Base-by-base conservation (phyloP, 2,329 filamentous ascomycete genomes). In the Microsporum canis region DNA sequence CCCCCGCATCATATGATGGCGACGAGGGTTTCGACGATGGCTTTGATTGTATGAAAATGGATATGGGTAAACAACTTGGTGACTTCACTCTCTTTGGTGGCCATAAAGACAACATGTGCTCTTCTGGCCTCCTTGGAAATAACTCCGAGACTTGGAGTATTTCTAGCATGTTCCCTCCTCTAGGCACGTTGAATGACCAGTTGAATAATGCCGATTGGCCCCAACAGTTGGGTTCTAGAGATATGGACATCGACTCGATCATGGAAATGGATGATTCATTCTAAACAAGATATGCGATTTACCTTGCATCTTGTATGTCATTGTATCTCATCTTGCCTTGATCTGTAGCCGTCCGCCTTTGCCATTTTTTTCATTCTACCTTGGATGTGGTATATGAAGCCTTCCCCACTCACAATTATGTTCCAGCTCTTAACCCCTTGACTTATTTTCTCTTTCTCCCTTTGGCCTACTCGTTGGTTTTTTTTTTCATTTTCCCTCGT, bases 61-160 rank as follows among this genome's bases (percentile, higher is more conserved):
- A 55, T 7, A 62, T 65, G 31, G 61, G 59, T 3, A 67, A 68
- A 58, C 63, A 60, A 0, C 57, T 58, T 5, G 63, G 64, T 41
- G 70, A 71, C 43, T 71, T 71, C 41, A 69, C 69, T 3, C 65
- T 71, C 1, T 57, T 41, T 39, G 38, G 39, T 29, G 38, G 8
- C 4, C 31, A 36, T 29, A 12, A 36, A 29, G 17, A 14, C 14
- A 53, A 36, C n/a, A 36, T 55, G 31, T 12, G 27, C 8, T n/a
- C 49, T 29, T 34, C 51, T 6, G 51, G 51, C n/a, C 31, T 55
- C 10, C 12, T 6, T 17, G 31, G 51, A 8, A 55, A 36, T 14
- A 17, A 29, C 5, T 34, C 31, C 36, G 51, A 55, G 33, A n/a
- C 12, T n/a, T 55, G 51, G 51, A 55, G 8, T 36, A 36, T 55